These are phyloP conservation scores for Globisporangium sylvaticum DNA, from an alignment of 352 stramenopile genomes.

Conservation along the genomic window DNA sequence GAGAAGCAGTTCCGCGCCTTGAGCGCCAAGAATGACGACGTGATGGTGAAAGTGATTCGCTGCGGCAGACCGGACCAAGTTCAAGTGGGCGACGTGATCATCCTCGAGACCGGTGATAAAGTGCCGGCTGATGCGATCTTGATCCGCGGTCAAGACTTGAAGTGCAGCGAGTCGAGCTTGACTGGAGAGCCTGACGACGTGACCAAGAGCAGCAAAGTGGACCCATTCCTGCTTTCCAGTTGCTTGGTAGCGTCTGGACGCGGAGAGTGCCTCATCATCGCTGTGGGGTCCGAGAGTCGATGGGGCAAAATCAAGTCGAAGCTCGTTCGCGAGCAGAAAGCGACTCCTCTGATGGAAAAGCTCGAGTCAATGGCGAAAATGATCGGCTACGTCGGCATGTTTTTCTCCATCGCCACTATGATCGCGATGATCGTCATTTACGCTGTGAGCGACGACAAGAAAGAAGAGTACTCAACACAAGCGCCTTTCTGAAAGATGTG, in stretches of 20 bases:
- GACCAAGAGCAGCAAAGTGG: constrained; percentile 64
- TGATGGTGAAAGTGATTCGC: constrained; percentile 79
- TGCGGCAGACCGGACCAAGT: constrained; percentile 63
- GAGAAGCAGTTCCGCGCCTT: constrained; percentile 87
- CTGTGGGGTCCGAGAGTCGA: constrained; percentile 73
- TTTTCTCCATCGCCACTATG: constrained; percentile 85
- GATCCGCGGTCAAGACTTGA: constrained; percentile 90
- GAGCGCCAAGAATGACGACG: constrained; percentile 87
- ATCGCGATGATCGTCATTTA: constrained; percentile 86
- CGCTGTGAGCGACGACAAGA: constrained; percentile 49
- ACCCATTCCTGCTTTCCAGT: constrained; percentile 88
- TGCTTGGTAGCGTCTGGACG: constrained; percentile 72
- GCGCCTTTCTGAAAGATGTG: constrained; percentile 61
- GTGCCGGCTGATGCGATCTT: constrained; percentile 94
- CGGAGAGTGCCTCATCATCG: constrained; percentile 78
- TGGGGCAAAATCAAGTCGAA: constrained; percentile 92
- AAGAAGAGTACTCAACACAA: constrained; percentile 69
- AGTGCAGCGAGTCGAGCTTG: constrained; percentile 94
- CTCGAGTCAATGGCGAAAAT: constrained; percentile 89
- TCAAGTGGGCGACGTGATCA: constrained; percentile 81
- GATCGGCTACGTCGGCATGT: constrained; percentile 85
- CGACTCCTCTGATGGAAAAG: constrained; percentile 92
- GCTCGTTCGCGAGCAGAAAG: constrained; percentile 82
- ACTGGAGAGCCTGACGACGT: constrained; percentile 95
- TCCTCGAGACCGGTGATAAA: constrained; percentile 91